These are phyloP conservation scores for Sequoia sempervirens DNA, from an alignment of 75 land plant genomes.

Conservation along the genomic window DNA sequence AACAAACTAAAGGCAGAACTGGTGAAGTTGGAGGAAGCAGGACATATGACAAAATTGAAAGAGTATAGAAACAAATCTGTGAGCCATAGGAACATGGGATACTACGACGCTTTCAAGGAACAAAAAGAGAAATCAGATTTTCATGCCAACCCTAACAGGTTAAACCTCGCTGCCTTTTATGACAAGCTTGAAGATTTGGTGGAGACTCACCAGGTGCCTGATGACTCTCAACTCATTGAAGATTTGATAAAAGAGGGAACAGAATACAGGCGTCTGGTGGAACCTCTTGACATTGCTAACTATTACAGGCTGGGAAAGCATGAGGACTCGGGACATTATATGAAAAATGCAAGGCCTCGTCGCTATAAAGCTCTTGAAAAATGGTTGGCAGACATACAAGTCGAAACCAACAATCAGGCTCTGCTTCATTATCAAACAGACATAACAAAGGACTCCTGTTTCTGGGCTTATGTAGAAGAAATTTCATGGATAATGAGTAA, in stretches of 20 bases:
- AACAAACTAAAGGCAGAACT: not conserved
- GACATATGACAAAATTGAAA: conserved; percentile 21
- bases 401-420: not conserved
- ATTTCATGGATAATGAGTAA: not conserved
- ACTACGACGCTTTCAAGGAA: conserved; percentile 43
- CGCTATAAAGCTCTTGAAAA: not conserved
- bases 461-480: not conserved
- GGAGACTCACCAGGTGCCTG: conserved; percentile 35
- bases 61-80: conserved; percentile 44
- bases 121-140: conserved; percentile 14
- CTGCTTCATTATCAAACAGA: too few relatives aligned
- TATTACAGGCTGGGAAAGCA: conserved; percentile 39
- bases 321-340: conserved; percentile 29
- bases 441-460: not conserved
- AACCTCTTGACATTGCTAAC: conserved; percentile 63
- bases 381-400: not conserved
- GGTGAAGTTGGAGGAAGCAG: not conserved
- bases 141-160: conserved; percentile 31
- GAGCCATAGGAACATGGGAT: conserved; percentile 22
- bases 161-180: conserved; percentile 44
- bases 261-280: conserved; percentile 47
- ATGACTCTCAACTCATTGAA: conserved; percentile 28
- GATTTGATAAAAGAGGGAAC: conserved; percentile 45
- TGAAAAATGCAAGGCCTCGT: not conserved
- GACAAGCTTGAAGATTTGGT: conserved; percentile 33